These are phyloP conservation scores for Meyerozyma carpophila DNA, from an alignment of 1,139 yeast species.

Conservation along the genomic window DNA sequence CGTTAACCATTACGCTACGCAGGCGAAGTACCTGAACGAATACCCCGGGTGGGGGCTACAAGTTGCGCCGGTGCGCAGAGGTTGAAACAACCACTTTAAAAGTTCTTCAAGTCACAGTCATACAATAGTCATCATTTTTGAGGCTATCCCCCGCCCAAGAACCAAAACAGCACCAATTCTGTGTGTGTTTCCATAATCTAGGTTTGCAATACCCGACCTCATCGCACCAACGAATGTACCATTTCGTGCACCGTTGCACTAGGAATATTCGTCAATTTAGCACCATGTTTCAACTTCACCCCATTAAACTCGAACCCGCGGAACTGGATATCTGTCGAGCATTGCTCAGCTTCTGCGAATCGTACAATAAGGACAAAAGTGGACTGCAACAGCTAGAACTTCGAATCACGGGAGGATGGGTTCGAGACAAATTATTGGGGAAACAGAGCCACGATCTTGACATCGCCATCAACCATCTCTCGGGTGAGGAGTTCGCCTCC, in stretches of 20 bases:
- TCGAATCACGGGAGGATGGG: constrained; percentile 98
- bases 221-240: not conserved
- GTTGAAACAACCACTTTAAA: too few relatives aligned
- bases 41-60: not conserved
- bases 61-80: not conserved
- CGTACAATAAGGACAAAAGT: constrained; percentile 22
- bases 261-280: constrained; percentile 1
- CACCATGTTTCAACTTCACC: not conserved
- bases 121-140: too few relatives aligned
- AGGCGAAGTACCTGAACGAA: not conserved
- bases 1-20: constrained; percentile 16
- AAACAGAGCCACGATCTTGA: constrained; percentile 81
- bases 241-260: constrained; percentile 1
- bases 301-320: constrained; percentile 13
- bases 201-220: not conserved
- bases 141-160: too few relatives aligned
- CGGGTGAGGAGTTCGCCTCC: constrained; percentile 84
- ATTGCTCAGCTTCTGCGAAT: constrained; percentile 38
- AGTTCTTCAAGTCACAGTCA: too few relatives aligned
- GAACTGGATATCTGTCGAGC: constrained; percentile 45
- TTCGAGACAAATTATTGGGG: constrained; percentile 85
- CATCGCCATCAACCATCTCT: constrained; percentile 75
- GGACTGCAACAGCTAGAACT: constrained; percentile 33
- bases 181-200: not conserved
- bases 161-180: too few relatives aligned